Evolutionary conservation across 164 flowering plant species (phyloP).

Genomic region (Malania oleifera): DNA sequence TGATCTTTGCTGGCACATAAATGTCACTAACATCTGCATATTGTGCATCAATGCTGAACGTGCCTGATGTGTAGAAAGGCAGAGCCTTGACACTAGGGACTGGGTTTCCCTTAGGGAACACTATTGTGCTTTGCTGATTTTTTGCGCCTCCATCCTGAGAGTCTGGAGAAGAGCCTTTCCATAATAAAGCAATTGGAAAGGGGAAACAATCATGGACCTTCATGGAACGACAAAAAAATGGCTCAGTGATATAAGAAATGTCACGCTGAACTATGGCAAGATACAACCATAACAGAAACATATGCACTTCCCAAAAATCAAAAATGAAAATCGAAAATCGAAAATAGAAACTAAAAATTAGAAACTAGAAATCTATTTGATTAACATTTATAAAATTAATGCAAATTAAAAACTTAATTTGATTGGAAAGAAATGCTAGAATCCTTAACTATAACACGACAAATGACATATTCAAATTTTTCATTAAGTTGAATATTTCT

Average conservation of each 20-base stretch:
- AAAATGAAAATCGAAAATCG: too few relatives aligned
- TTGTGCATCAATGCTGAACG: slow-evolving; percentile 68
- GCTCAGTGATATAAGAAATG: background rate
- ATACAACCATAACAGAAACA: too few relatives aligned
- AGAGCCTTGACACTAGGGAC: slow-evolving; percentile 78
- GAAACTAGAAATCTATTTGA: too few relatives aligned
- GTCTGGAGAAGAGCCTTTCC: slow-evolving; percentile 73
- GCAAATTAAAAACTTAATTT: too few relatives aligned
- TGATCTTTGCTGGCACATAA: slow-evolving; percentile 63
- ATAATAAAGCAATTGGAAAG: slow-evolving; percentile 66
- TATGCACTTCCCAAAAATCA: too few relatives aligned
- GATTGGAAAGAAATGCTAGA: too few relatives aligned
- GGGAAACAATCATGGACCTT: slow-evolving; percentile 84
- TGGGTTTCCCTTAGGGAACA: slow-evolving; percentile 80
- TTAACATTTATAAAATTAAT: too few relatives aligned
- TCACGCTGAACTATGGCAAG: background rate
- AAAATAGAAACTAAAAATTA: too few relatives aligned
- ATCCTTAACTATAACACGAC: too few relatives aligned
- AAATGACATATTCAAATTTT: too few relatives aligned
- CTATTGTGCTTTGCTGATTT: slow-evolving; percentile 56
- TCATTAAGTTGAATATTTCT: too few relatives aligned
- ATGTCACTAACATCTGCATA: slow-evolving; percentile 69
- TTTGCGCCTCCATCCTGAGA: slow-evolving; percentile 54
- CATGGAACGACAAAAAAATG: background rate
- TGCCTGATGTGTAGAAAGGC: slow-evolving; percentile 69